A percentile compares a stretch with the other conserved stretches of the same genome.
These are phyloP conservation scores for Albifimbria verrucaria DNA, from an alignment of 2,329 filamentous ascomycete species.

Conservation along the genomic window DNA sequence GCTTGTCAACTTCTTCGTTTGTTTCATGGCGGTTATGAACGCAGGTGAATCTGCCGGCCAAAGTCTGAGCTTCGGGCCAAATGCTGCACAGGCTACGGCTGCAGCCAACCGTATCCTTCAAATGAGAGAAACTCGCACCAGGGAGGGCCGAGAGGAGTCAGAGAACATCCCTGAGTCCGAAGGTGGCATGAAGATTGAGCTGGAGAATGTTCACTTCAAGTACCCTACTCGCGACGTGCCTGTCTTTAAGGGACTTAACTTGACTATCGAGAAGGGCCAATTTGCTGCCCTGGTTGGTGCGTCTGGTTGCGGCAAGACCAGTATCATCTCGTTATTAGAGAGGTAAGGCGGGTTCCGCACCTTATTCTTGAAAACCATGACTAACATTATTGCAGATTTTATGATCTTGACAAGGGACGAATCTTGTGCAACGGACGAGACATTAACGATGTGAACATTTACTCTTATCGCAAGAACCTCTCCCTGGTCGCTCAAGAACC, in stretches of 20 bases:
- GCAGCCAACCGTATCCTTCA: conserved; percentile 59
- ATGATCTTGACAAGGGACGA: conserved; percentile 60
- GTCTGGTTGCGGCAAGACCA: conserved; percentile 70
- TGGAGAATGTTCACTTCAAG: conserved; percentile 55
- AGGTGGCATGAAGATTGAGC: conserved; percentile 53
- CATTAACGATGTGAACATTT: conserved; percentile 56
- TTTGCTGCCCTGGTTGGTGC: conserved; percentile 69
- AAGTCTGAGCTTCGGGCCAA: conserved; percentile 65
- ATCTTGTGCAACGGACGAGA: conserved; percentile 63
- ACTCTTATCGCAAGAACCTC: conserved; percentile 60
- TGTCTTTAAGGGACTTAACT: conserved; percentile 58
- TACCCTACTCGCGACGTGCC: conserved; percentile 56
- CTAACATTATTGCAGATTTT: conserved; percentile 49
- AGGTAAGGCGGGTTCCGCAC: conserved; percentile 19
- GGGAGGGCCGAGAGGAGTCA: conserved; percentile 24
- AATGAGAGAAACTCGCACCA: conserved; percentile 41
- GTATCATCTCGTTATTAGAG: conserved; percentile 63
- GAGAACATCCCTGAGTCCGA: conserved; percentile 40
- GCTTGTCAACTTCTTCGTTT: conserved; percentile 48
- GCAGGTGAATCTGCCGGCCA: conserved; percentile 66
- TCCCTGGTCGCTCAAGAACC: conserved; percentile 74
- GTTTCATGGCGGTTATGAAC: conserved; percentile 64
- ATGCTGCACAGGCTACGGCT: conserved; percentile 56
- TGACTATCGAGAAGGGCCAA: conserved; percentile 65
- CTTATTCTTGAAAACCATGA: not conserved